Conservation (phyloP, 139 green algal genomes). For the Picochlorum costavermella region DNA sequence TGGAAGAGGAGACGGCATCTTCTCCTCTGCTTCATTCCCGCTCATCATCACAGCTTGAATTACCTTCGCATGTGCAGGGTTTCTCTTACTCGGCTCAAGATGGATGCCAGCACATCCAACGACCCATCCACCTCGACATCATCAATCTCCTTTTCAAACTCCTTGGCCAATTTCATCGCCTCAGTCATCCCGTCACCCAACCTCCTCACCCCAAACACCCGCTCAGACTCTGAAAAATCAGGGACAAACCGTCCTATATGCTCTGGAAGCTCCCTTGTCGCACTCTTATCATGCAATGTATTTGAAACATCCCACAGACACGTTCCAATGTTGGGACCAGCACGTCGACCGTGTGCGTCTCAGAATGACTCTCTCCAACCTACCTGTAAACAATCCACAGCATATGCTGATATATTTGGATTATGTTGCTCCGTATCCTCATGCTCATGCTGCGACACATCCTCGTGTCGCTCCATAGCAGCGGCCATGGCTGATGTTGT, state of each 20-base stretch:
- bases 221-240: not conserved
- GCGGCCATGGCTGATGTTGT: not conserved
- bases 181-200: not conserved
- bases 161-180: not conserved
- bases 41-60: slow-evolving; percentile 10
- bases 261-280: not conserved
- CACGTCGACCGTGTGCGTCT: not conserved
- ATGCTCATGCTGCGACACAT: slow-evolving; percentile 14
- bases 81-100: slow-evolving; percentile 11
- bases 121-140: not conserved
- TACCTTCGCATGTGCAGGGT: slow-evolving; percentile 5
- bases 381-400: too few relatives aligned
- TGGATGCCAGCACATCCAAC: slow-evolving; percentile 1
- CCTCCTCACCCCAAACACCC: not conserved
- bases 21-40: not conserved
- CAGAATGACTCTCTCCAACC: too few relatives aligned
- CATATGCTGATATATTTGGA: not conserved
- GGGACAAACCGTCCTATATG: not conserved
- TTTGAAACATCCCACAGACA: slow-evolving; percentile 9
- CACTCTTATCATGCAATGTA: not conserved
- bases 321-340: not conserved
- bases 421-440: slow-evolving; percentile 1
- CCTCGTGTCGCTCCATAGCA: slow-evolving; percentile 1
- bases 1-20: not conserved
- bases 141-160: not conserved